Evolutionary conservation across 176 grass and related monocot species (phyloP).

Genomic region (Poa pratensis): DNA sequence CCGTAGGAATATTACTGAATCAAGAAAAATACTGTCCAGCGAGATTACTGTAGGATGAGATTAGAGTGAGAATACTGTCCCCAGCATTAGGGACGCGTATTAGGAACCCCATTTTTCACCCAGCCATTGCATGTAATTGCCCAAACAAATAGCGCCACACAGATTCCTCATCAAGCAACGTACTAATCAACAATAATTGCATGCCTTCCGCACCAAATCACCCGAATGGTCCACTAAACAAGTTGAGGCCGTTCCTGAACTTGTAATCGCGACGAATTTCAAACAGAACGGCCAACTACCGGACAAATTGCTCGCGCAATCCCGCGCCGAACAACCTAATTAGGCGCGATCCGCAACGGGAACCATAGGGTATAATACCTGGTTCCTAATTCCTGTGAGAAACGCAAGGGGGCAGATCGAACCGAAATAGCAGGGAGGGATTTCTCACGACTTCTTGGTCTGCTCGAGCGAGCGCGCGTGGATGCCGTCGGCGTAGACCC

Average conservation of each 20-base stretch:
- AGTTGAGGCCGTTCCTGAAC: background rate
- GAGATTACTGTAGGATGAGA: background rate
- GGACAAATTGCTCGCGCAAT: constrained; percentile 10
- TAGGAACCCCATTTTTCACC: background rate
- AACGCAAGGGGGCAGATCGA: constrained; percentile 34
- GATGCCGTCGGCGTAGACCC: constrained; percentile 90
- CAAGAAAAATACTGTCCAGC: background rate
- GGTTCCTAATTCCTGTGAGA: background rate
- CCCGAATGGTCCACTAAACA: background rate
- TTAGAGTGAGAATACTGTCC: constrained; percentile 25
- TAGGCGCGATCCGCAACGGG: background rate
- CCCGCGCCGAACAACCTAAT: background rate
- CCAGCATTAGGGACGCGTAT: background rate
- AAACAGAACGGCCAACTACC: background rate
- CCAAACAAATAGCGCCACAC: background rate
- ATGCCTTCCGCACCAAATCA: background rate
- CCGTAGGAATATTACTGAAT: background rate
- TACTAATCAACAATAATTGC: background rate
- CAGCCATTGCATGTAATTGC: background rate
- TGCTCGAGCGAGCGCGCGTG: constrained; percentile 88
- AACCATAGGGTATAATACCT: background rate
- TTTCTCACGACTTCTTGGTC: constrained; percentile 75
- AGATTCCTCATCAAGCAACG: background rate
- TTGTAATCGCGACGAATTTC: constrained; percentile 1
- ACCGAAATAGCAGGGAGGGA: background rate